These are phyloP conservation scores for Wickerhamomyces pijperi DNA, from an alignment of 805 yeast species.

Conservation along the genomic window DNA sequence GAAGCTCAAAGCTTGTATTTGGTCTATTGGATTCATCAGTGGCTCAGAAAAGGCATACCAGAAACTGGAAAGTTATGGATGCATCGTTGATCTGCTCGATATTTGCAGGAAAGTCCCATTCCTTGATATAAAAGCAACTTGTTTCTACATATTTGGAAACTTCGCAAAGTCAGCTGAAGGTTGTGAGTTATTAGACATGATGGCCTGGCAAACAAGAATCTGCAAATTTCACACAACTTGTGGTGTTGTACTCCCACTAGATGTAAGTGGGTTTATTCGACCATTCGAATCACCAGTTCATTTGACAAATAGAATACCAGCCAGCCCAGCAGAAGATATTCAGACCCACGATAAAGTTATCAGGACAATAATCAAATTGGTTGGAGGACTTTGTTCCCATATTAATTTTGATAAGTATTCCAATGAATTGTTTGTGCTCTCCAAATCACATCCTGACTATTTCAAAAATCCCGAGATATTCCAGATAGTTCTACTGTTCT, in stretches of 20 bases:
- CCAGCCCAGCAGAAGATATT: not conserved
- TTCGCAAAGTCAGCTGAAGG: slow-evolving; percentile 69
- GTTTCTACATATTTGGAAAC: slow-evolving; percentile 69
- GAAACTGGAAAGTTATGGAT: slow-evolving; percentile 39
- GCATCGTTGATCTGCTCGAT: slow-evolving; percentile 41
- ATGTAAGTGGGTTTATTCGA: slow-evolving; percentile 20
- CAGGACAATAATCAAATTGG: slow-evolving; percentile 22
- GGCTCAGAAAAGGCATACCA: slow-evolving; percentile 60
- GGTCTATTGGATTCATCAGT: slow-evolving; percentile 84
- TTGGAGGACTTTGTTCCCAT: slow-evolving; percentile 49
- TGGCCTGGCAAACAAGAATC: slow-evolving; percentile 54
- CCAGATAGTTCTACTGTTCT: slow-evolving; percentile 35
- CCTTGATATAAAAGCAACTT: slow-evolving; percentile 62
- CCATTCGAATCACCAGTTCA: not conserved
- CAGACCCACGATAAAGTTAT: slow-evolving; percentile 17
- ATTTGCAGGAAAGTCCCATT: slow-evolving; percentile 36
- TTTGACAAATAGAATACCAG: not conserved
- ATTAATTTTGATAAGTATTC: slow-evolving; percentile 42
- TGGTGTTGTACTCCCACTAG: slow-evolving; percentile 30
- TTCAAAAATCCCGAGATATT: slow-evolving; percentile 50
- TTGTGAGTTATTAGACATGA: slow-evolving; percentile 71
- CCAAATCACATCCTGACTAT: slow-evolving; percentile 34
- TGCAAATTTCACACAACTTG: slow-evolving; percentile 31
- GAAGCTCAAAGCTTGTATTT: slow-evolving; percentile 61
- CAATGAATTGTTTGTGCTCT: slow-evolving; percentile 43